A percentile compares a stretch with the other conserved stretches of the same genome.
phyloP scores from a whole-genome alignment of 108 stramenopile species.

The Schizochytrium sp. region DNA sequence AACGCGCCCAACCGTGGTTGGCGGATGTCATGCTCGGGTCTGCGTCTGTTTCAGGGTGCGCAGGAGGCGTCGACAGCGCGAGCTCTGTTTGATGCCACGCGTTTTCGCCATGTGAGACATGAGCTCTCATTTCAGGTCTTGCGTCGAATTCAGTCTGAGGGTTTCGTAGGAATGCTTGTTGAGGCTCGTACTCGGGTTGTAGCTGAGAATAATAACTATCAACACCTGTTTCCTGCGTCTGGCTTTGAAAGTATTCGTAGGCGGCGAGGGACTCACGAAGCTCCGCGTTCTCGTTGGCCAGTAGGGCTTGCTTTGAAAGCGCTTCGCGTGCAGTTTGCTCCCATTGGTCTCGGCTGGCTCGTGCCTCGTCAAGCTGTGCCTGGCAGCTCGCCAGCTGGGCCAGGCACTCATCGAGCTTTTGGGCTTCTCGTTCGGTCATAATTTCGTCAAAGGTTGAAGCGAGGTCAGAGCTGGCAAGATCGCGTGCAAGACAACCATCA shows the following conservation, averaged over 20 bases:
- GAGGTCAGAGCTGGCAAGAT: too few relatives aligned
- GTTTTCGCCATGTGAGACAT: neutral
- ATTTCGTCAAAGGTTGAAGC: neutral
- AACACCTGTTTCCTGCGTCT: neutral
- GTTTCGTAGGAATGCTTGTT: neutral
- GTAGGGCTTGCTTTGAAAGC: neutral
- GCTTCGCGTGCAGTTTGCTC: neutral
- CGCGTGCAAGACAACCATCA: too few relatives aligned
- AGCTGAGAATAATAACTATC: neutral
- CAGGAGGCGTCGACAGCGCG: too few relatives aligned
- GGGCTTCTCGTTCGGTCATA: neutral
- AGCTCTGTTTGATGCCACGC: neutral
- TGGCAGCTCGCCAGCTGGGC: neutral
- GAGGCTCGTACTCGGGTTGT: neutral
- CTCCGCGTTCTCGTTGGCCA: neutral
- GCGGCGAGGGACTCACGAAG: neutral
- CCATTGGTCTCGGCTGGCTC: neutral
- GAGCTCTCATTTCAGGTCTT: neutral
- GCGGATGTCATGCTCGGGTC: too few relatives aligned
- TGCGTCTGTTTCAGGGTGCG: too few relatives aligned
- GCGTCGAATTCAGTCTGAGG: neutral
- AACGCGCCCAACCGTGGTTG: too few relatives aligned
- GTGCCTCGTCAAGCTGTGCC: neutral
- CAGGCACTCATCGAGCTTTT: neutral
- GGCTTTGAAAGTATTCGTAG: neutral